Evolutionary conservation across 441 rosid species (phyloP), one percentile per base, ranked within the genome.

Genomic region (Macaranga tanarius): DNA sequence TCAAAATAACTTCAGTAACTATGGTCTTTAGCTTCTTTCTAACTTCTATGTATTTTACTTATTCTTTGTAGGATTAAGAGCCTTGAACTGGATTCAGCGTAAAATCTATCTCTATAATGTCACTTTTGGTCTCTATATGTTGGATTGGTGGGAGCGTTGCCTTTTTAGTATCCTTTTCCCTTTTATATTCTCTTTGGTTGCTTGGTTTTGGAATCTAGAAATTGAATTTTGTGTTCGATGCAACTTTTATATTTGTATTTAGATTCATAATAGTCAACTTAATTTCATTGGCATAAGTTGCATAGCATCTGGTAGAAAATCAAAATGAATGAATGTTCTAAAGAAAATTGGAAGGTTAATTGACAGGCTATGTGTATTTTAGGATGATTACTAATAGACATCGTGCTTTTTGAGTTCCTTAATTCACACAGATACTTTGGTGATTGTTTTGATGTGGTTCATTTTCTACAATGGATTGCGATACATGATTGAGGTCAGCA

Each of bases 121-220:
- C 75, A 94, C 98, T 26, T 95, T 95, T 54, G 99, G 98, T 70
- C 97, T 95, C 74, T 93, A 78, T 83, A 95, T 95, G 99, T 82
- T 95, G 88, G 99, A 95, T 76, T 93, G 97, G 98, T 93, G 98
- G 99, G 98, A 95, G 84, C 97, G 97, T 52, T 93, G 79, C 76
- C 91, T 95, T 72, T 95, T 93, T 90, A 95, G 99, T 93, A 93
- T 95, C 98, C 96, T 87, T 62, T 51, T 65, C n/a, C 22, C 13
- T 10, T 75, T 16, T 50, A 57, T 17, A 17, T 45, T 6, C 1
- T 38, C 22, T 58, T 48, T 15, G 34, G 17, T 16, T 31, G 3
- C 2, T 12, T 67, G 13, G 52, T 47, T 20, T 34, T 28, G 66
- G 26, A 13, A 28, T 62, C 51, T 71, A n/a, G 13, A 20, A n/a